phyloP scores from a whole-genome alignment of 1,139 yeast genomes.

The Magnusiomyces sp. region DNA sequence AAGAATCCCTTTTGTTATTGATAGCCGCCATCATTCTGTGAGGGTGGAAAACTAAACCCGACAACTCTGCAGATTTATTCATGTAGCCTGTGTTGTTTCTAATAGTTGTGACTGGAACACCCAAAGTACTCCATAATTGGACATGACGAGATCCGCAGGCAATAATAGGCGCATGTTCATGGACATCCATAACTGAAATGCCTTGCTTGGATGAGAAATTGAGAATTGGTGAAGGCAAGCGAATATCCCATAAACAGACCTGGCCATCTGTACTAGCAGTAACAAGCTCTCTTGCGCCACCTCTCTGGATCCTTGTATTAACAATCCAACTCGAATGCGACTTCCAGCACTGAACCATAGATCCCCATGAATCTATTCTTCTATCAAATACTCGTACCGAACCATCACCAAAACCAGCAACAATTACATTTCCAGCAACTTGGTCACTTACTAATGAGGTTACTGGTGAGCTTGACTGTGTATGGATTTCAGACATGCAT shows the following conservation, averaged over 20 bases:
- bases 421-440: conserved; percentile 84
- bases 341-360: conserved; percentile 80
- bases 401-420: conserved; percentile 94
- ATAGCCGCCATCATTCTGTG: conserved; percentile 92
- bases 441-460: conserved; percentile 90
- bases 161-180: conserved; percentile 92
- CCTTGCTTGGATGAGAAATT: conserved; percentile 44
- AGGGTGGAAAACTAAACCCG: conserved; percentile 76
- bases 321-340: conserved; percentile 54
- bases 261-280: conserved; percentile 76
- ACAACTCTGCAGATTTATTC: conserved; percentile 43
- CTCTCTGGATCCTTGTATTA: conserved; percentile 91
- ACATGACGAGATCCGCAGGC: conserved; percentile 69
- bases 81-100: conserved; percentile 39
- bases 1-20: conserved; percentile 70
- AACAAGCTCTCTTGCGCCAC: conserved; percentile 85
- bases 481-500: conserved; percentile 81
- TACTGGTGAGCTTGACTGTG: conserved; percentile 82
- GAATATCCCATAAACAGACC: conserved; percentile 84
- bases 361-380: conserved; percentile 72
- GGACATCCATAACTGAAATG: conserved; percentile 71
- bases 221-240: conserved; percentile 62
- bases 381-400: conserved; percentile 84
- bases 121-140: conserved; percentile 83
- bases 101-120: conserved; percentile 58